Base-by-base conservation (phyloP, 352 stramenopile genomes). In the Globisporangium alternatum region DNA sequence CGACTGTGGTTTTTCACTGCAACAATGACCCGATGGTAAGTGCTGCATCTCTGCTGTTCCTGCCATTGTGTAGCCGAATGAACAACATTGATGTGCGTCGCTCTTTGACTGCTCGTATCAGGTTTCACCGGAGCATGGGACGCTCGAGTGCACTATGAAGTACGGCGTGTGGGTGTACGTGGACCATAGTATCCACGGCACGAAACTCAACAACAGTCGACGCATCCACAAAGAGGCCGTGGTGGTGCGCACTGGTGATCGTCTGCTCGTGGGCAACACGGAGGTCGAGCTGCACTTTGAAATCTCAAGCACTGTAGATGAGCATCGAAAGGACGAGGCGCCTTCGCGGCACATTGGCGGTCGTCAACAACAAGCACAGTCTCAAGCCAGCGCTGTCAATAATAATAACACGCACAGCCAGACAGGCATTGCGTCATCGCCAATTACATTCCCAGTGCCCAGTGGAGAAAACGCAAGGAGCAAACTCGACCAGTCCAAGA, bases 91-190 rank as follows among this genome's bases (percentile, higher is more conserved):
- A 47, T 15, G 2, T 31, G 15, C 1, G 33, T 52, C 15, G 21
- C 17, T 30, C 3, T 31, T 25, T 53, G 33, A 15, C 13, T 17
- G 7, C 1, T 30, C 9, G 22, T 8, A n/a, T 0, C 22, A 69
- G 64, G 64, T 69, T 3, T 60, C 64, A 8, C 61, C 60, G 5
- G 56, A 62, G 17, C 81, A 90, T 44, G 81, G 77, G 1, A 88
- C 81, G 15, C 54, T 90, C 17, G 81, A 90, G 62, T 68, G 78
- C 51, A 90, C 81, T 0, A 5, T 54, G 2, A 54, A 71, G 30
- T 62, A 78, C 8, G 76, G 81, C 30, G 59, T 92, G 5, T 93
- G 85, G 85, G 77, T 93, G 43, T 93, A 83, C 44, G 86, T 89
- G 25, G 85, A 93, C 71, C 85, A 93, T 60, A 93, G 85, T 54